Percentiles rank a stretch among this genome's conserved stretches.
phyloP scores from a whole-genome alignment of 177 flowering plant genomes.

The Vitis hybrid region DNA sequence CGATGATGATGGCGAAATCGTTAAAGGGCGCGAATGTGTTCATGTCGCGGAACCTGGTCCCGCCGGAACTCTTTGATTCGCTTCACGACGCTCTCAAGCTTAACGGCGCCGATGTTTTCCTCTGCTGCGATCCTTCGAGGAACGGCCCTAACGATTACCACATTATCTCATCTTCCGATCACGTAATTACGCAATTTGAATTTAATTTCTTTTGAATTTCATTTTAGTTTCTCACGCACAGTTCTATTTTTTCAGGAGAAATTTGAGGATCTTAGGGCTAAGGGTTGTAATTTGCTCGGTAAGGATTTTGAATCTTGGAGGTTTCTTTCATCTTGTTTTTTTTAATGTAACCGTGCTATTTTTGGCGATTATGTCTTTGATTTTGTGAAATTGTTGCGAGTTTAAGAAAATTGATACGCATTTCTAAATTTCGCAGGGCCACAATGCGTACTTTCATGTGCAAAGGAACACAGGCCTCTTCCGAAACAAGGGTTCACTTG shows the following conservation, averaged over 20 bases:
- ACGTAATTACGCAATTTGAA: constrained; percentile 32
- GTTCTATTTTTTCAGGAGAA: constrained; percentile 63
- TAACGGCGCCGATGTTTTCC: constrained; percentile 74
- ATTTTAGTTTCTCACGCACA: constrained; percentile 1
- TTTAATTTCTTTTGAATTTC: neutral
- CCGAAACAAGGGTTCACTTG: constrained; percentile 85
- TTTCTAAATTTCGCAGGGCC: constrained; percentile 57
- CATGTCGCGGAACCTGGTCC: constrained; percentile 81
- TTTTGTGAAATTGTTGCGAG: neutral
- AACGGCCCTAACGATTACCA: constrained; percentile 70
- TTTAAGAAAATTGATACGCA: neutral
- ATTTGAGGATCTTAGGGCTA: constrained; percentile 70
- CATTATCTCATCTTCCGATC: constrained; percentile 69
- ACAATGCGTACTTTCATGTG: constrained; percentile 83
- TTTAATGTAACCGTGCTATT: too few relatives aligned
- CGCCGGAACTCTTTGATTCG: constrained; percentile 79
- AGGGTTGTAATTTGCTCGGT: constrained; percentile 68
- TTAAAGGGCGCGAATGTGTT: constrained; percentile 79
- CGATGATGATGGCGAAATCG: constrained; percentile 39
- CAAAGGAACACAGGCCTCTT: constrained; percentile 71
- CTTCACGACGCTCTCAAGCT: constrained; percentile 84
- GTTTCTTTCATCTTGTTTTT: neutral
- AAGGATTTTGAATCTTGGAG: constrained; percentile 11
- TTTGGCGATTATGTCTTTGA: neutral
- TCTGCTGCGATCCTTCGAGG: constrained; percentile 83